Conservation (phyloP, 176 grass and related monocot genomes). For the Rhynchospora pubera region DNA sequence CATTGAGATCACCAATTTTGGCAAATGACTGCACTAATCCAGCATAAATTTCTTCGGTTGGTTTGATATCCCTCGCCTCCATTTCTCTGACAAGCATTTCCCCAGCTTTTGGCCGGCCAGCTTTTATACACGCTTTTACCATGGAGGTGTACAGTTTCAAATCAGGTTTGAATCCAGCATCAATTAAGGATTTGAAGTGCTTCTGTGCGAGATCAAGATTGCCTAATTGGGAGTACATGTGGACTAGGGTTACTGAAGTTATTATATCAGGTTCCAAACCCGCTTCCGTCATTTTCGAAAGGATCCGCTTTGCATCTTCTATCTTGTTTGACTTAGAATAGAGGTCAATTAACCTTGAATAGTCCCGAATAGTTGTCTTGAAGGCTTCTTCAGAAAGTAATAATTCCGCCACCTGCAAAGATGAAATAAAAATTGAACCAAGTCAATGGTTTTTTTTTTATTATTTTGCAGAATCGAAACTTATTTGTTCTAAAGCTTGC, state of each 20-base stretch:
- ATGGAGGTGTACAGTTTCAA: constrained; percentile 50
- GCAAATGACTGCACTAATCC: constrained; percentile 46
- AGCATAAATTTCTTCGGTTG: constrained; percentile 40
- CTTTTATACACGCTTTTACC: constrained; percentile 52
- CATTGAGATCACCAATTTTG: constrained; percentile 22
- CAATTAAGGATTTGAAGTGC: constrained; percentile 42
- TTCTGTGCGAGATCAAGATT: constrained; percentile 55
- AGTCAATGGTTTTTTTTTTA: not conserved
- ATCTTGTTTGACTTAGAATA: constrained; percentile 47
- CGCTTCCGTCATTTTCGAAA: constrained; percentile 61
- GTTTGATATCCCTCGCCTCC: constrained; percentile 18
- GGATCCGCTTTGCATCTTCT: constrained; percentile 56
- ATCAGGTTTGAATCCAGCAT: constrained; percentile 52
- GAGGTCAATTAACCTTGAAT: constrained; percentile 70
- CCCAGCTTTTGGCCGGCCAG: constrained; percentile 40
- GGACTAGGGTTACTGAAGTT: constrained; percentile 52
- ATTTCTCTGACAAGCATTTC: constrained; percentile 31
- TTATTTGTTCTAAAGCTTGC: not conserved
- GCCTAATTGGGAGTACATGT: constrained; percentile 67
- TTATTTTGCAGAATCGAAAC: not conserved
- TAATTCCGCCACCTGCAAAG: constrained; percentile 62
- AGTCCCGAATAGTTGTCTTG: constrained; percentile 55
- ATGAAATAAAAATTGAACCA: not conserved
- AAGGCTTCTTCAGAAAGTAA: constrained; percentile 71
- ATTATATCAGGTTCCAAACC: constrained; percentile 56